These are phyloP conservation scores for Candida insectorum DNA, from an alignment of 805 yeast species.

Conservation along the genomic window DNA sequence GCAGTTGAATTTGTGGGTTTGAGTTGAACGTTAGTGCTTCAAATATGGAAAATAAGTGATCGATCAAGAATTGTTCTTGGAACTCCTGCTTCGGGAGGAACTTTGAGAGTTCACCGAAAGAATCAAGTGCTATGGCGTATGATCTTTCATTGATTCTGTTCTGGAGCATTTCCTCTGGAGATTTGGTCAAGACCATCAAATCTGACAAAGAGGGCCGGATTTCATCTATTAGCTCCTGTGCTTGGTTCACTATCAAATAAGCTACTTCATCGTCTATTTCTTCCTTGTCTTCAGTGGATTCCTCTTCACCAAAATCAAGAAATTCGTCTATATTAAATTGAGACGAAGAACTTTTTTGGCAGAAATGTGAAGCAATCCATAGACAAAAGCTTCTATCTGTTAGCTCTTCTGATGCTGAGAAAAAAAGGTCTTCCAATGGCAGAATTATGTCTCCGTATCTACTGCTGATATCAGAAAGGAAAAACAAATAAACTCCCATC, in stretches of 20 bases:
- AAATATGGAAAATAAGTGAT: conserved; percentile 67
- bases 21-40: conserved; percentile 62
- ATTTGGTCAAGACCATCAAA: conserved; percentile 5
- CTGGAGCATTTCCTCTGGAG: conserved; percentile 2
- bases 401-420: background rate
- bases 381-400: conserved; percentile 16
- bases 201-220: conserved; percentile 19
- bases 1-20: conserved; percentile 48
- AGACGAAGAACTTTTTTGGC: conserved; percentile 1
- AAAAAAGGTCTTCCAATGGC: conserved; percentile 1
- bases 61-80: conserved; percentile 56
- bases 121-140: conserved; percentile 41
- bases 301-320: conserved; percentile 12
- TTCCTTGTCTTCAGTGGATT: conserved; percentile 9
- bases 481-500: conserved; percentile 10
- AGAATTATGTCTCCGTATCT: background rate
- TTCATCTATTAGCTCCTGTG: conserved; percentile 41
- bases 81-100: conserved; percentile 26
- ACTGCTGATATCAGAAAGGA: conserved; percentile 2
- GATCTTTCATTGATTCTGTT: conserved; percentile 20
- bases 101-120: conserved; percentile 34
- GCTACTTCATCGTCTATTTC: conserved; percentile 19
- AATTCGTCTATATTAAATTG: conserved; percentile 17
- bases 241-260: conserved; percentile 28
- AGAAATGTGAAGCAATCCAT: conserved; percentile 31